Conservation (phyloP, 305 asterid genomes). For the Stenogyne calaminthoides region DNA sequence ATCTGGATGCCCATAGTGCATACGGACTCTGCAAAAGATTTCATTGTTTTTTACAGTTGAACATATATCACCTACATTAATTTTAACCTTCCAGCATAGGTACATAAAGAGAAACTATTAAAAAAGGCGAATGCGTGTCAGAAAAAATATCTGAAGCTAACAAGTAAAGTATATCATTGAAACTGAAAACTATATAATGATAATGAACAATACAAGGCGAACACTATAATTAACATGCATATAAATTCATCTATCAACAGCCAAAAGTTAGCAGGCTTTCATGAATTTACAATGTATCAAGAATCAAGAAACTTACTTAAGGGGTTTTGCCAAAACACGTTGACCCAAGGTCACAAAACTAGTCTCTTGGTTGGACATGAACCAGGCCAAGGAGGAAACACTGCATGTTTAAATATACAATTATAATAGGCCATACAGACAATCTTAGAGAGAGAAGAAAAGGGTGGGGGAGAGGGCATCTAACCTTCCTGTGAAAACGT, state of each 20-base stretch:
- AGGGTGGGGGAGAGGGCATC: background rate
- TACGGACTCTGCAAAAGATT: constrained; percentile 77
- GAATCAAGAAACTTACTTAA: constrained; percentile 58
- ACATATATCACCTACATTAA: constrained; percentile 13
- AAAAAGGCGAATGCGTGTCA: constrained; percentile 1
- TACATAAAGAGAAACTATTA: background rate
- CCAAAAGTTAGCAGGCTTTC: constrained; percentile 2
- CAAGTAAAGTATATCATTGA: constrained; percentile 16
- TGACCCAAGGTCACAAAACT: constrained; percentile 99
- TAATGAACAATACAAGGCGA: background rate
- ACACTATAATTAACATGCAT: background rate
- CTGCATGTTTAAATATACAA: constrained; percentile 49
- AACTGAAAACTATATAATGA: background rate
- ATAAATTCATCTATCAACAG: background rate
- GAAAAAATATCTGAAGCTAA: constrained; percentile 25
- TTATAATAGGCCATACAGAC: constrained; percentile 17
- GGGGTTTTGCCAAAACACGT: constrained; percentile 95
- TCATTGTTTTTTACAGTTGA: constrained; percentile 17
- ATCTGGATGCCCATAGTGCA: constrained; percentile 99
- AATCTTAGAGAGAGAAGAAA: background rate
- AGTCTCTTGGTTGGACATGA: constrained; percentile 99
- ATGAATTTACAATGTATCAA: constrained; percentile 19
- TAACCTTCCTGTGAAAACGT: constrained; percentile 98
- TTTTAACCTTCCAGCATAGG: constrained; percentile 6
- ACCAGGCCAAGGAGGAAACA: constrained; percentile 98